Base-by-base conservation (phyloP, 495 filamentous ascomycete species). In the Penicillium cosmopolitanum region DNA sequence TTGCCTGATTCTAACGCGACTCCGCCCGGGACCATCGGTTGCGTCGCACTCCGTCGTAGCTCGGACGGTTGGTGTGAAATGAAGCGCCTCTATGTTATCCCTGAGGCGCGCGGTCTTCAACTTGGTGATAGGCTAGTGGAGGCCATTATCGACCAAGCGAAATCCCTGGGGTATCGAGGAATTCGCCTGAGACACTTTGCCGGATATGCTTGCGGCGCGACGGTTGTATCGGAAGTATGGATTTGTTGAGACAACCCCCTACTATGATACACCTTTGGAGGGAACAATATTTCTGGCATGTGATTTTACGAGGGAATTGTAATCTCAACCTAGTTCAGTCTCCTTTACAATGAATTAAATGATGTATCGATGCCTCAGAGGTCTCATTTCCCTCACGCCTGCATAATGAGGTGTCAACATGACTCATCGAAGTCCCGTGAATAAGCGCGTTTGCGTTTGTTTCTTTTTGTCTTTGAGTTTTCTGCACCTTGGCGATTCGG, bases 181-280 rank as follows among this genome's bases (percentile, higher is more conserved):
- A 82, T 87, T 60, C 73, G 77, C 47, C 71, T 87, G n/a, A 21
- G 85, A 87, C 69, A 85, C 84, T 7, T 68, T 87, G 50, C 72
- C 75, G n/a, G 68, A 47, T 12, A 89, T 87, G 84, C 58, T 51
- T n/a, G 68, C 72, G 5, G 85, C 85, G 23, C 75, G 76, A 52
- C 56, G 51, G 35, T 58, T 86, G 55, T 87, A 89, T 73, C 63
- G 62, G 50, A 62, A 58, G 25, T 57, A 78, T 54, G 84, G 85
- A 19, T 88, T 89, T 69, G 68, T 70, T 65, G 74, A 80, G 56
- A 77, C 78, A n/a, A 72, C 72, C 50, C 57, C 74, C 9, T 89
- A 87, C 59, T 86, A 88, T 71, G 74, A 82, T 6, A 87, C 78
- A 18, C 85, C 85, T 9, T 42, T 86, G 28, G 61, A 77, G 34